These are phyloP conservation scores for Pseudisothecium myosuroides DNA, from an alignment of 225 moss, liverwort and hornwort species.

Conservation along the genomic window DNA sequence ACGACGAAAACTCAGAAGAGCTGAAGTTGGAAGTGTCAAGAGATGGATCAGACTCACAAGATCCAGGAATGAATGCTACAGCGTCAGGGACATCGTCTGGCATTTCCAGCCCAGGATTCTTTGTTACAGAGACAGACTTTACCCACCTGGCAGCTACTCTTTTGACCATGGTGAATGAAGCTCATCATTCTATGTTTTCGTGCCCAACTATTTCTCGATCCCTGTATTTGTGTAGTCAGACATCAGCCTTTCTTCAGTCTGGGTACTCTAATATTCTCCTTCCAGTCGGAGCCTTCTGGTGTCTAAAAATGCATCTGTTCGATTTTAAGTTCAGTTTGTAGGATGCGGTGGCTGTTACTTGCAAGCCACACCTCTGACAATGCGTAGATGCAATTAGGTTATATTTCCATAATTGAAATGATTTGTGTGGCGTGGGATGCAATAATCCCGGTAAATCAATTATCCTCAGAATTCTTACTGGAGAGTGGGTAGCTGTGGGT, in stretches of 20 bases:
- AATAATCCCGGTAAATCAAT: neutral
- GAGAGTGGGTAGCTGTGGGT: slow-evolving; percentile 1
- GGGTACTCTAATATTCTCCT: neutral
- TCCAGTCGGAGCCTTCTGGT: neutral
- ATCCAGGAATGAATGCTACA: neutral
- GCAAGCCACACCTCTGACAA: neutral
- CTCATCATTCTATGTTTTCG: neutral
- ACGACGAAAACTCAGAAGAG: neutral
- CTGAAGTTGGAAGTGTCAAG: slow-evolving; percentile 1
- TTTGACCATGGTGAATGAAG: slow-evolving; percentile 28
- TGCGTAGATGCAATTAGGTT: neutral
- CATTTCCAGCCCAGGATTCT: slow-evolving; percentile 10
- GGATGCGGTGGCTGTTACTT: neutral
- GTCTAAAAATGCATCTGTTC: neutral
- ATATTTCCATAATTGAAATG: neutral
- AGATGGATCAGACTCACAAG: neutral
- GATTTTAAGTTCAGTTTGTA: neutral
- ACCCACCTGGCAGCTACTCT: slow-evolving; percentile 23
- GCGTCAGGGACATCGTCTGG: neutral
- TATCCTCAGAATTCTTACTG: neutral
- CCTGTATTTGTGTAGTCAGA: neutral
- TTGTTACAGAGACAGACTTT: slow-evolving; percentile 29
- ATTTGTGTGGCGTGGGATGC: neutral
- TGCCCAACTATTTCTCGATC: neutral
- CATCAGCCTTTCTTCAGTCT: neutral